Evolutionary conservation across 2,329 filamentous ascomycete genomes (phyloP), one percentile per base, ranked within the genome.

Genomic region (Lizonia empirigonia): DNA sequence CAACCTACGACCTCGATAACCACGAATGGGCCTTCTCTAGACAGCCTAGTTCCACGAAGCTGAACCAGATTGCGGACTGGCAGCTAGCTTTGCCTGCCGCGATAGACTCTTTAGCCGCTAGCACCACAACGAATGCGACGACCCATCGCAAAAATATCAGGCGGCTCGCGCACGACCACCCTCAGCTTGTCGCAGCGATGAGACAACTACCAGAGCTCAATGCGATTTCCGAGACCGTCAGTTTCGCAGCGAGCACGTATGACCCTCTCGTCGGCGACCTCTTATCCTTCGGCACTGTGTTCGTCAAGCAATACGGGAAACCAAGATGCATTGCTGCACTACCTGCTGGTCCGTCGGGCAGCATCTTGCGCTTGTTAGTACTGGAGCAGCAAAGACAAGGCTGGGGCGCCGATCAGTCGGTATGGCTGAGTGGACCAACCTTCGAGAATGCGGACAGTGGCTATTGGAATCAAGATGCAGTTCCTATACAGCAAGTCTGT

Each of bases 241-340:
- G 62, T 15, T 62, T 64, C 4, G 67, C 71, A 2, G 46, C 67
- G 2, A 24, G 51, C 7, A 63, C 53, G 7, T 73, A 78, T 56
- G 77, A 79, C 52, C 73, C 77, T 12, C 54, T 67, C 2, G 46
- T 69, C 20, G 75, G 76, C 15, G 60, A 63, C 10, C 68, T 87
- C 4, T 75, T 90, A 18, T 79, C 81, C 2, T 74, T 84, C 22
- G 86, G 86, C 1, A 79, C 82, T 75, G 59, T 75, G 79, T 53
- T 82, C 76, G 55, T 79, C 74, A 62, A 79, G 24, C 55, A 54
- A 9, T 56, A 44, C 75, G 5, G 75, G 8, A 59, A 69, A 18
- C 49, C 60, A 2, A 60, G 53, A 30, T 61, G 62, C 10, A 56
- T 74, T 5, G 66, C 72, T 13, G 65, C 67, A 4, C 53, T 77